Percentiles rank a stretch among this genome's conserved stretches.
These are phyloP conservation scores for Sextonia rubra DNA, from an alignment of 164 flowering plant genomes.

Conservation along the genomic window DNA sequence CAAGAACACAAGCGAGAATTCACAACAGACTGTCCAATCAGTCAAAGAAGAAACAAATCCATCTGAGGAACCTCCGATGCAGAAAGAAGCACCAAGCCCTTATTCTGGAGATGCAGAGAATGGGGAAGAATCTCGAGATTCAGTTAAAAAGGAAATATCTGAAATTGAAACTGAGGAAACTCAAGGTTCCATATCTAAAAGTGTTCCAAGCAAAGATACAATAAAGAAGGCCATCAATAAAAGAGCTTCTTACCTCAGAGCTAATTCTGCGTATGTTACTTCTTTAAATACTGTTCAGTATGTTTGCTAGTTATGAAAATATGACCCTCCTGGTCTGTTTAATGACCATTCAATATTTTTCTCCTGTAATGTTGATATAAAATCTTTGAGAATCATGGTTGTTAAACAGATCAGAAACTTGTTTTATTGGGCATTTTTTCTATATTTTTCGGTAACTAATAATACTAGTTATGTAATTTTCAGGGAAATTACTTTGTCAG, in stretches of 20 bases:
- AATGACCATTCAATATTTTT: no score
- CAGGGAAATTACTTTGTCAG: conserved; percentile 63
- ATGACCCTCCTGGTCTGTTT: no score
- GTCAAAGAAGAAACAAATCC: conserved; percentile 21
- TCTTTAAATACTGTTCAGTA: neutral
- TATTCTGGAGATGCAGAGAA: conserved; percentile 36
- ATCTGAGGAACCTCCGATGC: conserved; percentile 21
- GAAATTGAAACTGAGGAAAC: conserved; percentile 29
- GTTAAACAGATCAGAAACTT: neutral
- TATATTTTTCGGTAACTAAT: neutral
- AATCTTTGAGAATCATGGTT: neutral
- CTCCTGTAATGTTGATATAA: no score
- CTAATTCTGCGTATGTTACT: conserved; percentile 63
- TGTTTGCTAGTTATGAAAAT: neutral
- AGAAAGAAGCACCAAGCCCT: conserved; percentile 29
- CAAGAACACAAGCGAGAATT: conserved; percentile 19
- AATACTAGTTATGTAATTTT: neutral
- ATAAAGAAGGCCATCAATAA: conserved; percentile 58
- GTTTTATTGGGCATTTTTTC: neutral
- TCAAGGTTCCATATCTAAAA: conserved; percentile 18
- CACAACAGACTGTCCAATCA: conserved; percentile 11
- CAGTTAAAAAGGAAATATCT: conserved; percentile 25
- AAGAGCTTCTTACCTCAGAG: conserved; percentile 58
- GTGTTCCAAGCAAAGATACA: conserved; percentile 32
- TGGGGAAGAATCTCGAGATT: conserved; percentile 55